These are phyloP conservation scores for Boletus sp. DNA, from an alignment of 768 basidiomycete genomes.

Conservation along the genomic window DNA sequence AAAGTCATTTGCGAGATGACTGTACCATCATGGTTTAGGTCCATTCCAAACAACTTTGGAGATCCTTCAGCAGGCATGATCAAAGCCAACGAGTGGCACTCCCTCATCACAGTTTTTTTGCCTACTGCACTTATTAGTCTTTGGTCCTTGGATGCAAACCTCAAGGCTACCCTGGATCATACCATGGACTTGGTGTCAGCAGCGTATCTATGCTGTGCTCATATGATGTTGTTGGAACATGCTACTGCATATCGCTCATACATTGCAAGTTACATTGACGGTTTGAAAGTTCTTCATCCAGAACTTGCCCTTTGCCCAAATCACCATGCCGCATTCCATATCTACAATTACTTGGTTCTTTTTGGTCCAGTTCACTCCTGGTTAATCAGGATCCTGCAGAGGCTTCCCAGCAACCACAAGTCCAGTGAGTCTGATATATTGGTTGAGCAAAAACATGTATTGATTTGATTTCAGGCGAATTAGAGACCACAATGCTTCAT, in stretches of 20 bases:
- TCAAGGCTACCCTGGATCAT: conserved; percentile 10
- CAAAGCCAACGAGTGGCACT: conserved; percentile 39
- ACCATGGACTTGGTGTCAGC: conserved; percentile 33
- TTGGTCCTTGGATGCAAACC: conserved; percentile 14
- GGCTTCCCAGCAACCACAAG: conserved; percentile 22
- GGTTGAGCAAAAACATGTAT: no score
- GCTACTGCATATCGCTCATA: conserved; percentile 8
- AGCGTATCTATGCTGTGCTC: conserved; percentile 18
- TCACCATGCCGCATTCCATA: conserved; percentile 32
- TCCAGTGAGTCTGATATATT: not conserved
- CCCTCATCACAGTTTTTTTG: conserved; percentile 29
- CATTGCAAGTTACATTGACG: conserved; percentile 25
- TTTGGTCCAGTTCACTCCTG: conserved; percentile 40
- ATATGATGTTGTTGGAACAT: conserved; percentile 6
- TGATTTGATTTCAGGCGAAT: conserved; percentile 2
- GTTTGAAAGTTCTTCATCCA: conserved; percentile 19
- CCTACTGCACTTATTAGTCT: conserved; percentile 33
- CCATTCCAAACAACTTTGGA: conserved; percentile 23
- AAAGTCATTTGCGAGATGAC: no score
- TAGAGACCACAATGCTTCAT: conserved; percentile 10
- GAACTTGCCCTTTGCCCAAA: conserved; percentile 18
- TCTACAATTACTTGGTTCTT: conserved; percentile 32
- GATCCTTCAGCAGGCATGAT: conserved; percentile 27
- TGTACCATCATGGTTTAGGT: conserved; percentile 10
- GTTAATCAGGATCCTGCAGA: conserved; percentile 23